Conservation (phyloP, 108 stramenopile genomes). For the Seminavis robusta region DNA sequence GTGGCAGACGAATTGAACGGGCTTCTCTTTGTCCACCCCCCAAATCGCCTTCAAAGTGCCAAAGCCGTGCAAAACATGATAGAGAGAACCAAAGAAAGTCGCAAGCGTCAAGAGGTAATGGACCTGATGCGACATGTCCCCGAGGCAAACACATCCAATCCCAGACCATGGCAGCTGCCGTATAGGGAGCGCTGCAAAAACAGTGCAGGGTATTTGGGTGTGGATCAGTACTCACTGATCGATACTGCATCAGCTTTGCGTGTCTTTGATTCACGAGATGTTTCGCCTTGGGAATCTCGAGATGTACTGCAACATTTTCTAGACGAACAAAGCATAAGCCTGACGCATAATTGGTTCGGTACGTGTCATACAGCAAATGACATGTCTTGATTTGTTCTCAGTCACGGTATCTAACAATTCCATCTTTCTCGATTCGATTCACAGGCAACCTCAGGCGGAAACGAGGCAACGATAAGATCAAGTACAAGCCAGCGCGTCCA, state of each 20-base stretch:
- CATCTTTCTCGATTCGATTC: no score
- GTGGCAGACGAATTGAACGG: no score
- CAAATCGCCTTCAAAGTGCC: no score
- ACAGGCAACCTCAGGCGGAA: slow-evolving; percentile 39
- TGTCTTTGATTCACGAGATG: slow-evolving; percentile 35
- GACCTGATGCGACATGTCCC: no score
- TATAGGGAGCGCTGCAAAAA: slow-evolving; percentile 45
- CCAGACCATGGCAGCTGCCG: slow-evolving; percentile 33
- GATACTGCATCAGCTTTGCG: slow-evolving; percentile 41
- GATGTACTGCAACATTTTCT: slow-evolving; percentile 76
- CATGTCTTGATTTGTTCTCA: no score
- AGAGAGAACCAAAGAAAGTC: no score
- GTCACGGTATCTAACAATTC: no score
- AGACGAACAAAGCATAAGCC: slow-evolving; percentile 61
- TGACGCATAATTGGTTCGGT: slow-evolving; percentile 80
- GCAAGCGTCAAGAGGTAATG: no score
- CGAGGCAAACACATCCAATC: no score
- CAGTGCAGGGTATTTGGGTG: slow-evolving; percentile 56
- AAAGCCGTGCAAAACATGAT: no score
- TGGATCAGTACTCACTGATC: slow-evolving; percentile 74
- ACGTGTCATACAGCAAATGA: no score
- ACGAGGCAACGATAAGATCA: slow-evolving; percentile 53
- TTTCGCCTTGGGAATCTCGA: slow-evolving; percentile 71
- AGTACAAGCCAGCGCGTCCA: slow-evolving; percentile 53
- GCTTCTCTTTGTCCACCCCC: no score